A percentile compares a stretch with the other conserved stretches of the same genome.
Evolutionary conservation across 805 yeast genomes (phyloP).

Genomic region (Saccharomycopsis lassenensis): DNA sequence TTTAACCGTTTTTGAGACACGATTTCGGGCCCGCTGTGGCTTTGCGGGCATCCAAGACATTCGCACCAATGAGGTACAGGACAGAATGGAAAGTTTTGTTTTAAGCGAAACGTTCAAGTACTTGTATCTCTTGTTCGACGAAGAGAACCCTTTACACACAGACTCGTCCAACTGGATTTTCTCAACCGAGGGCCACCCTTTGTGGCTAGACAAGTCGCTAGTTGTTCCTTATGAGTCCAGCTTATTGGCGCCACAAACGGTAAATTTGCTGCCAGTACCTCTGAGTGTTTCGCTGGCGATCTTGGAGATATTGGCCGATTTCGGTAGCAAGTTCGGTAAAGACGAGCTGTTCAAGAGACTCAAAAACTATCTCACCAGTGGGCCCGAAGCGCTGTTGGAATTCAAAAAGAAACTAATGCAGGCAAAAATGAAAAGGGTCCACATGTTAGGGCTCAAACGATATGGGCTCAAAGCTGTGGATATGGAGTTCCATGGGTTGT

Average conservation of each 20-base stretch:
- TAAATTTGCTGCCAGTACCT: constrained; percentile 8
- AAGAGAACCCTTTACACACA: constrained; percentile 39
- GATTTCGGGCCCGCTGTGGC: constrained; percentile 61
- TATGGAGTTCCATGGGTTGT: constrained; percentile 1
- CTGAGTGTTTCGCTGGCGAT: constrained; percentile 1
- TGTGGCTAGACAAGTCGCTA: constrained; percentile 48
- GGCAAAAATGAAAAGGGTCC: constrained; percentile 5
- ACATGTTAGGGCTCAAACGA: constrained; percentile 12
- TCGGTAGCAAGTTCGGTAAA: neutral
- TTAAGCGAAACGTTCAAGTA: constrained; percentile 82
- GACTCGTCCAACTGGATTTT: constrained; percentile 37
- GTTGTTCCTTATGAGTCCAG: constrained; percentile 21
- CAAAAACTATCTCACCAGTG: neutral
- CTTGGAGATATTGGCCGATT: neutral
- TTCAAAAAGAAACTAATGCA: constrained; percentile 2
- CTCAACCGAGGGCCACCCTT: constrained; percentile 87
- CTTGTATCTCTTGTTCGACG: constrained; percentile 69
- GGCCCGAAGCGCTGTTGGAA: constrained; percentile 1
- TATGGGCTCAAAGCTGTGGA: constrained; percentile 17
- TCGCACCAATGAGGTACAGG: constrained; percentile 47
- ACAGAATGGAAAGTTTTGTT: constrained; percentile 88
- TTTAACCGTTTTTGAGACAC: constrained; percentile 40
- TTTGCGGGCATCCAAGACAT: constrained; percentile 69
- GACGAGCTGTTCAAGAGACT: constrained; percentile 2
- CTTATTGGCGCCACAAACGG: constrained; percentile 15